Evolutionary conservation across 345 rosid species (phyloP).

Genomic region (Gossypium stocksii): DNA sequence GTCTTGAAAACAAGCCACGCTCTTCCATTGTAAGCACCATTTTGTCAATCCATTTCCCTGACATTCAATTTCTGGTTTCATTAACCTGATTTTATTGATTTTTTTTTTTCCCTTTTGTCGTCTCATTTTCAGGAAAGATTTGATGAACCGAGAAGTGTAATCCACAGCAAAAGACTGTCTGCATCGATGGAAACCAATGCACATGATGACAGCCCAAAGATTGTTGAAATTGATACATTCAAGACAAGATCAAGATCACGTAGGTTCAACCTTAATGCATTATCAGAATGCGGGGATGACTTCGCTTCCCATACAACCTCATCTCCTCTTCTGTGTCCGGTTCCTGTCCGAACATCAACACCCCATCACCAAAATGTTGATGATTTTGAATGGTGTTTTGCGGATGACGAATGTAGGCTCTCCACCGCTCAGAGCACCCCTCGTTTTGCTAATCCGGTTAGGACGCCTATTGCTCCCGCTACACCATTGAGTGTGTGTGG

Average conservation of each 20-base stretch:
- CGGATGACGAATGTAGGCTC: slow-evolving; percentile 32
- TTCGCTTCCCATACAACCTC: slow-evolving; percentile 9
- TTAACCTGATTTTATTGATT: background rate
- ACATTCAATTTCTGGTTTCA: background rate
- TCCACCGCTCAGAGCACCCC: slow-evolving; percentile 61
- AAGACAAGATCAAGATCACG: slow-evolving; percentile 50
- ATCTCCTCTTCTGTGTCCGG: slow-evolving; percentile 35
- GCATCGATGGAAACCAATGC: slow-evolving; percentile 19
- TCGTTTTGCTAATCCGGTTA: slow-evolving; percentile 27
- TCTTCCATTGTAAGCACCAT: slow-evolving; percentile 40
- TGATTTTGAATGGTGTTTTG: slow-evolving; percentile 44
- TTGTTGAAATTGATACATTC: slow-evolving; percentile 53
- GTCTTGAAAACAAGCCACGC: slow-evolving; percentile 27
- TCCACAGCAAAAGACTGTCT: slow-evolving; percentile 36
- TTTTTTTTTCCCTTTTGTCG: background rate
- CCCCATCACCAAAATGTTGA: slow-evolving; percentile 22
- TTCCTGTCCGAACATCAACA: slow-evolving; percentile 16
- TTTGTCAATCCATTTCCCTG: background rate
- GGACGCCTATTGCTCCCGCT: slow-evolving; percentile 15
- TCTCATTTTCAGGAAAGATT: slow-evolving; percentile 27
- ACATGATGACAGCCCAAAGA: slow-evolving; percentile 42
- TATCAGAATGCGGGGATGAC: slow-evolving; percentile 39
- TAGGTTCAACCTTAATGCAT: slow-evolving; percentile 18
- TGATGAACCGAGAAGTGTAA: slow-evolving; percentile 35
- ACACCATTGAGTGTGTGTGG: slow-evolving; percentile 45